Conservation (phyloP, 768 basidiomycete species). For the Postia placenta region DNA sequence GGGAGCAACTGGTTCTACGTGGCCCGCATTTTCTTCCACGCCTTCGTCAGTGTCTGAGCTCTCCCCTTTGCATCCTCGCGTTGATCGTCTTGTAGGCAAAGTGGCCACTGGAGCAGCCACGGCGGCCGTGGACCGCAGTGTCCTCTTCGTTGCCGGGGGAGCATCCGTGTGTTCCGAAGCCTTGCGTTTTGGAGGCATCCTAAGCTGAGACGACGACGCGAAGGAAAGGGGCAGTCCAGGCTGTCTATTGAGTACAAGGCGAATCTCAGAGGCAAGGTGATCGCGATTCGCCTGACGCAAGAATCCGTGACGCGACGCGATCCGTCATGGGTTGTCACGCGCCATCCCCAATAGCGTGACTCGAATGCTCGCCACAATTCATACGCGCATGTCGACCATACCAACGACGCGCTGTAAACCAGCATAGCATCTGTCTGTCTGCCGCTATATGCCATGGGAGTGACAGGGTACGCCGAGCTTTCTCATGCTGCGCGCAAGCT, state of each 20-base stretch:
- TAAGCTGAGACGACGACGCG: too few relatives aligned
- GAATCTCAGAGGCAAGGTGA: too few relatives aligned
- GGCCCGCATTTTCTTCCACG: background rate
- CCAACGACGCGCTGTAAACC: too few relatives aligned
- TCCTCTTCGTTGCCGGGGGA: conserved; percentile 12
- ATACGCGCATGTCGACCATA: too few relatives aligned
- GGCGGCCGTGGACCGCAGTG: conserved; percentile 12
- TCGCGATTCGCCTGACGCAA: too few relatives aligned
- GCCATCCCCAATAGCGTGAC: background rate
- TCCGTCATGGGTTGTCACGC: conserved; percentile 4
- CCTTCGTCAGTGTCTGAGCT: background rate
- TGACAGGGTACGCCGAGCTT: conserved; percentile 11
- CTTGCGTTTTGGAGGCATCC: conserved; percentile 30
- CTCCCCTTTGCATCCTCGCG: background rate
- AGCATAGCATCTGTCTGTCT: too few relatives aligned
- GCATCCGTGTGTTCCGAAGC: conserved; percentile 12
- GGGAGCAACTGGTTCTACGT: background rate
- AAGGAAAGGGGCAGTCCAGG: too few relatives aligned
- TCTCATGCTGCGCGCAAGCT: too few relatives aligned
- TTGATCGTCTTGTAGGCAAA: background rate
- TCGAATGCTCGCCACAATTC: too few relatives aligned
- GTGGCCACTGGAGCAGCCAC: conserved; percentile 2
- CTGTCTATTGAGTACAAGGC: too few relatives aligned
- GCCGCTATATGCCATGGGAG: conserved; percentile 12
- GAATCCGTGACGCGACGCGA: background rate